These are phyloP conservation scores for Fusarium ramigenum DNA, from an alignment of 2,329 filamentous ascomycete genomes.

Conservation along the genomic window DNA sequence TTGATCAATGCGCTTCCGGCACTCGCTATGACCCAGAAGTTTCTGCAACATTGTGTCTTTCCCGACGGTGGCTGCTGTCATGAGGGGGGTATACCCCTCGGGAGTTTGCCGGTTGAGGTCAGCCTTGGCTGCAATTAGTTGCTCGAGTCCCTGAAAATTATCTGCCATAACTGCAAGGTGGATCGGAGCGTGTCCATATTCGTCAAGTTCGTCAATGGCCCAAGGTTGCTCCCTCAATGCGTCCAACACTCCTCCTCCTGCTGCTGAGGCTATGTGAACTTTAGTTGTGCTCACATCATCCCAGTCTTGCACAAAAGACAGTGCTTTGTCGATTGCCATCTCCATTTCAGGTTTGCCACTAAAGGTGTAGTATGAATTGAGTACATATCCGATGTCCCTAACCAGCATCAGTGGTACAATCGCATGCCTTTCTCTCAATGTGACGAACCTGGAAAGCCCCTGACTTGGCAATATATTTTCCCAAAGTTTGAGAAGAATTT, in stretches of 20 bases:
- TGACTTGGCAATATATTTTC: conserved; percentile 15
- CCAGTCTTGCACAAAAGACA: not conserved
- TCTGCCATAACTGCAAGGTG: not conserved
- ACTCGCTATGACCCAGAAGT: not conserved
- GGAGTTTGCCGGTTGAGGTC: not conserved
- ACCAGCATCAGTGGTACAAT: accelerated
- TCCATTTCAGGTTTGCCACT: accelerated
- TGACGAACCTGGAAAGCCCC: conserved; percentile 5
- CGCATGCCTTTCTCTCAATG: accelerated
- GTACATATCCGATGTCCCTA: accelerated
- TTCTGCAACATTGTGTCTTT: accelerated
- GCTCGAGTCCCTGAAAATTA: not conserved
- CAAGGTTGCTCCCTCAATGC: conserved; percentile 4
- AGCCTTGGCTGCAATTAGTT: not conserved
- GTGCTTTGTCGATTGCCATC: not conserved
- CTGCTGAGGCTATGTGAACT: not conserved
- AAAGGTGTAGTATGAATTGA: accelerated
- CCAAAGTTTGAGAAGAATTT: conserved; percentile 8
- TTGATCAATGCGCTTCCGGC: not conserved
- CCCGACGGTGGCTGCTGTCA: accelerated
- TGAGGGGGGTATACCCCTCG: accelerated
- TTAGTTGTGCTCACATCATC: accelerated
- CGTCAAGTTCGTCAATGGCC: not conserved
- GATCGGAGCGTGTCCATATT: accelerated
- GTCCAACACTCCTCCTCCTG: not conserved